Evolutionary conservation across 1,284 basidiomycete species (phyloP), one percentile per base, ranked within the genome.

Genomic region (Phenoliferia sp.): DNA sequence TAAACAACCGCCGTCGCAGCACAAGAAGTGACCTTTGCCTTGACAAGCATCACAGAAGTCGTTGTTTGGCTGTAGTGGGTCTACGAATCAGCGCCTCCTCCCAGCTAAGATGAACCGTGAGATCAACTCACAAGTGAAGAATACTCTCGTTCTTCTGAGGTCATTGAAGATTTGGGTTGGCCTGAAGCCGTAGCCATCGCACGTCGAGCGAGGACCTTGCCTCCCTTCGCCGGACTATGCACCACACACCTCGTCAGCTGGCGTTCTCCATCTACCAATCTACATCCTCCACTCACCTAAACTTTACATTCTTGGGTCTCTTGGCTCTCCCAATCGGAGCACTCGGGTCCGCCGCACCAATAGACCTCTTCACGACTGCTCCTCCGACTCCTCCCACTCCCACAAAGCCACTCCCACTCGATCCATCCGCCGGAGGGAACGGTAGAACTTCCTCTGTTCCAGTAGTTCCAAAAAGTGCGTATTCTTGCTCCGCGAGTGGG

Each of bases 31-130:
- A 33, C 85, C 85, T 60, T 82, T 81, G 17, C 84, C 83, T 33
- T 88, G 85, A 80, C 95, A 98, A 2, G 91, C 86, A 62, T 93
- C 94, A 79, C 94, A 98, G 76, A 91, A 92, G 79, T 98, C 94
- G 78, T 97, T 88, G 80, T 98, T 98, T 64, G 87, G 81, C 88
- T 92, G 76, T 39, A 22, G 10, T 33, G n/a, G 35, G n/a, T 54
- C 22, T 26, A 28, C 33, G 50, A n/a, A 34, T 62, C 61, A 62
- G 61, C 61, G 22, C 28, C n/a, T 15, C n/a, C 35, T 3, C 12
- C 36, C 34, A 7, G 3, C 44, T 33, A 10, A 36, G 22, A 12
- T 26, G 16, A 16, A 17, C 17, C 28, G 17, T 3, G n/a, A 7
- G 3, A 16, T 12, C 4, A 33, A 50, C 50, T 29, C 2, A 28